Evolutionary conservation across 2,329 filamentous ascomycete species (phyloP).

Genomic region (Cladophialophora carrionii): DNA sequence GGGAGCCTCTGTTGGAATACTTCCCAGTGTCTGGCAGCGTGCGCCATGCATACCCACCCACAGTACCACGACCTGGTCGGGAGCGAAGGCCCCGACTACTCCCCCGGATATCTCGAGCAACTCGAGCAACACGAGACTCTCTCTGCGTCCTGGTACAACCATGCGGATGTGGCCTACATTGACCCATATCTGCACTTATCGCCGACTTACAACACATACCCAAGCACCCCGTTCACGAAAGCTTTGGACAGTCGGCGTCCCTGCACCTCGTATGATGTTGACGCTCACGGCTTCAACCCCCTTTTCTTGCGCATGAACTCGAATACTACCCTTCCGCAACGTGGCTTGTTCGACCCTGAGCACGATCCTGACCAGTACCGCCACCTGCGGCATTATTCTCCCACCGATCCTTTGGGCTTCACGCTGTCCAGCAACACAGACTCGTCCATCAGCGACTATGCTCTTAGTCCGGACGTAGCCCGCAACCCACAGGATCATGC

Average conservation of each 20-base stretch:
- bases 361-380: conserved; percentile 21
- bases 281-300: conserved; percentile 30
- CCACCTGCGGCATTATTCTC: conserved; percentile 30
- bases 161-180: conserved; percentile 17
- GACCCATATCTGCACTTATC: conserved; percentile 23
- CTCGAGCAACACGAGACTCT: conserved; percentile 13
- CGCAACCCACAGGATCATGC: conserved; percentile 13
- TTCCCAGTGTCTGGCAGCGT: not conserved
- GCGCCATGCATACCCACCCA: conserved; percentile 20
- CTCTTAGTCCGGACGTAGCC: conserved; percentile 28
- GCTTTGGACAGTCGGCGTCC: conserved; percentile 1
- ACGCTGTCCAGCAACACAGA: conserved; percentile 27
- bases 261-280: conserved; percentile 23
- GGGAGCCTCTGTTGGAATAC: not conserved
- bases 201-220: conserved; percentile 13
- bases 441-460: conserved; percentile 31
- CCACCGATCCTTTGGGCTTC: conserved; percentile 25
- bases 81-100: conserved; percentile 20
- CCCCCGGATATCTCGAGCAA: not conserved
- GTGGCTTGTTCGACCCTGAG: conserved; percentile 6
- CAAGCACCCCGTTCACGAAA: conserved; percentile 2
- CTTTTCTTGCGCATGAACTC: not conserved
- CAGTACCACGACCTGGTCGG: conserved; percentile 24
- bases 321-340: conserved; percentile 14
- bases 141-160: conserved; percentile 11